These are phyloP conservation scores for Malus sieversii DNA, from an alignment of 306 rosid species.

Conservation along the genomic window DNA sequence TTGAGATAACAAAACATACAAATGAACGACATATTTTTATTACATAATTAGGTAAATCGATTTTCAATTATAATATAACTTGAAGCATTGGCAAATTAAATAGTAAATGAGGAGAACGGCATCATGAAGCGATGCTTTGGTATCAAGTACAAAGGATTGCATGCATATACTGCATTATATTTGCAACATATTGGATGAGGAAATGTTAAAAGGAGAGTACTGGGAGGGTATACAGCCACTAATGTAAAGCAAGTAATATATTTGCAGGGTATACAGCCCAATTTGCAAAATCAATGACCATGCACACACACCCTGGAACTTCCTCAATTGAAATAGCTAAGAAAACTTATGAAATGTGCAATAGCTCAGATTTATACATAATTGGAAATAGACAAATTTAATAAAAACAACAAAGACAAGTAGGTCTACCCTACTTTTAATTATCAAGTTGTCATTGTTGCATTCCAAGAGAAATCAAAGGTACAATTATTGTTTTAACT, in stretches of 20 bases:
- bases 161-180: neutral
- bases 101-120: neutral
- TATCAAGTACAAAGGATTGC: neutral
- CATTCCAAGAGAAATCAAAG: neutral
- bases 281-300: neutral
- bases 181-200: neutral
- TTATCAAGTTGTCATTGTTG: too few species aligned
- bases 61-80: neutral
- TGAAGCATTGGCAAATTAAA: neutral
- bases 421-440: neutral
- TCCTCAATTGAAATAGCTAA: too few species aligned
- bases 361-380: neutral
- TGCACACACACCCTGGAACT: too few species aligned
- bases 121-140: neutral
- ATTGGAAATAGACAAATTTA: neutral
- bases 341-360: too few species aligned
- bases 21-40: neutral
- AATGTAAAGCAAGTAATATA: neutral
- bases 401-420: too few species aligned
- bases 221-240: neutral
- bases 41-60: neutral
- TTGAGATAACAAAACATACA: neutral
- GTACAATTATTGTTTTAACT: neutral
- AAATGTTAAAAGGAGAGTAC: neutral
- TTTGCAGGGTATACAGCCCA: too few species aligned